A percentile compares a stretch with the other conserved stretches of the same genome.
These are phyloP conservation scores for Stromatinia cepivora DNA, from an alignment of 2,329 filamentous ascomycete genomes.

Conservation along the genomic window DNA sequence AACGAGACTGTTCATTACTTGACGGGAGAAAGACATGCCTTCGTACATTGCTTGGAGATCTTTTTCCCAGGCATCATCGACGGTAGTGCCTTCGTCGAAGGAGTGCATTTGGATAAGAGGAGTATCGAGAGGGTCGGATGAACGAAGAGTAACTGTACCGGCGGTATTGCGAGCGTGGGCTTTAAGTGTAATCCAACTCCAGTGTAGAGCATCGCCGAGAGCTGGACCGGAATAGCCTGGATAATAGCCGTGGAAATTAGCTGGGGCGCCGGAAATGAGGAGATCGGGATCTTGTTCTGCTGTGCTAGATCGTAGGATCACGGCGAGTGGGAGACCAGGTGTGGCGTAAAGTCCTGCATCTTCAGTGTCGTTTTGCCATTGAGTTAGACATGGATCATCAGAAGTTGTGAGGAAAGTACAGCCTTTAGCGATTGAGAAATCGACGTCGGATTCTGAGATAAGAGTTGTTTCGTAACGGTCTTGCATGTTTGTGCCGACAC, in stretches of 20 bases:
- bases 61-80: slow-evolving; percentile 17
- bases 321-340: slow-evolving; percentile 48
- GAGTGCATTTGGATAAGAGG: slow-evolving; percentile 65
- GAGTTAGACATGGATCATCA: slow-evolving; percentile 44
- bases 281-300: slow-evolving; percentile 26
- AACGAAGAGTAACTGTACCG: slow-evolving; percentile 62
- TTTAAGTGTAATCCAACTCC: slow-evolving; percentile 44
- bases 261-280: slow-evolving; percentile 22
- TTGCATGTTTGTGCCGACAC: slow-evolving; percentile 62
- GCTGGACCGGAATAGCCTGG: slow-evolving; percentile 47
- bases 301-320: slow-evolving; percentile 30
- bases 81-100: slow-evolving; percentile 43
- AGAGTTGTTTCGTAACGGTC: slow-evolving; percentile 53
- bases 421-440: slow-evolving; percentile 43
- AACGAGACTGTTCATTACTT: slow-evolving; percentile 45
- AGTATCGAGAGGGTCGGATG: slow-evolving; percentile 61
- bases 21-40: slow-evolving; percentile 24
- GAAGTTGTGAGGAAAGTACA: slow-evolving; percentile 41
- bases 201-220: slow-evolving; percentile 40
- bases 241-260: slow-evolving; percentile 35
- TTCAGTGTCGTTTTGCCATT: slow-evolving; percentile 28
- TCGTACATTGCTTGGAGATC: slow-evolving; percentile 30
- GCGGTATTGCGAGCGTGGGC: slow-evolving; percentile 60
- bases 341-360: slow-evolving; percentile 43
- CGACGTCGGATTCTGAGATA: slow-evolving; percentile 45